Percentiles rank a stretch among this genome's conserved stretches.
phyloP scores from a whole-genome alignment of 2,329 filamentous ascomycete genomes.

The Aspergillus intermedius region DNA sequence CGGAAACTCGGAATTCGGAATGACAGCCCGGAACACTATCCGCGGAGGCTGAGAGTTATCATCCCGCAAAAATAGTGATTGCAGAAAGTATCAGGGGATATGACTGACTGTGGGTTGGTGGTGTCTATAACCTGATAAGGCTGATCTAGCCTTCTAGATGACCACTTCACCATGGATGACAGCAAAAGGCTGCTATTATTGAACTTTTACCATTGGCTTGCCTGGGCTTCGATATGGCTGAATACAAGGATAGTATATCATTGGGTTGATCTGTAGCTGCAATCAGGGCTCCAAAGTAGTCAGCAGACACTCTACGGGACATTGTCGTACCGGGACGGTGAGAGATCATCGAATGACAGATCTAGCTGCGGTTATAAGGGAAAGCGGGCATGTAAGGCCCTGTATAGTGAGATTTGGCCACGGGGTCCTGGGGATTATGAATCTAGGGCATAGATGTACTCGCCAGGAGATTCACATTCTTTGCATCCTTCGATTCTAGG shows the following conservation, averaged over 20 bases:
- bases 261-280: background rate
- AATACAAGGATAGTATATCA: background rate
- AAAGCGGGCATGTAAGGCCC: too few species aligned
- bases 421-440: too few species aligned
- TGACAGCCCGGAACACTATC: background rate
- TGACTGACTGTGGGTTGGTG: background rate
- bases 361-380: too few species aligned
- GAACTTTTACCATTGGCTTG: background rate
- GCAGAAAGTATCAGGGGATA: background rate
- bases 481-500: too few species aligned
- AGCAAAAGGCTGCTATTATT: background rate
- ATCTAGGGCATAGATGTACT: too few species aligned
- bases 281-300: background rate
- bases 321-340: too few species aligned
- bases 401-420: too few species aligned
- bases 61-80: background rate
- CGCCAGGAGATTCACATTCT: too few species aligned
- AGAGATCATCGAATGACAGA: too few species aligned
- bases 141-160: background rate
- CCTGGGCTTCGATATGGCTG: background rate
- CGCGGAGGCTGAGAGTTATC: background rate
- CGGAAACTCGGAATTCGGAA: background rate
- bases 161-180: background rate
- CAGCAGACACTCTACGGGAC: too few species aligned
- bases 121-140: background rate